Evolutionary conservation across 768 basidiomycete species (phyloP).

Genomic region (Leucocoprinus leucothites): DNA sequence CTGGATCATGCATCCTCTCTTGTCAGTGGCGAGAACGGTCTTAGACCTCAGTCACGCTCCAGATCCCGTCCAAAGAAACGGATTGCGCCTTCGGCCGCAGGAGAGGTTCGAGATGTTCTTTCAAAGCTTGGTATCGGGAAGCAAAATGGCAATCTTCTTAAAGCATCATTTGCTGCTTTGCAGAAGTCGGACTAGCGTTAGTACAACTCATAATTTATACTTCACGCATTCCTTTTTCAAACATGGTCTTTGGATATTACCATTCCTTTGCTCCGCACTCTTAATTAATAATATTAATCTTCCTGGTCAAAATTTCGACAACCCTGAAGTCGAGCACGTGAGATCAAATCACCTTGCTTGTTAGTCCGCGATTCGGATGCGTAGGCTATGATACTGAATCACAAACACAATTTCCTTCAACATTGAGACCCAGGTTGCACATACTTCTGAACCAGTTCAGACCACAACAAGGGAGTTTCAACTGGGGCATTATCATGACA

Average conservation of each 20-base stretch:
- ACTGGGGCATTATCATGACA: background rate
- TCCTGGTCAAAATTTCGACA: background rate
- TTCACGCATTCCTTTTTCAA: background rate
- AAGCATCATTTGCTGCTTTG: conserved; percentile 65
- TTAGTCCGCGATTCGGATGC: background rate
- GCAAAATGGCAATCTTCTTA: conserved; percentile 58
- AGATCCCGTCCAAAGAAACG: conserved; percentile 42
- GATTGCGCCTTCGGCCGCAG: conserved; percentile 46
- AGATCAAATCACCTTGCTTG: background rate
- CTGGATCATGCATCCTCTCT: conserved; percentile 64
- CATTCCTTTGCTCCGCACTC: background rate
- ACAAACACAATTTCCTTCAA: no score
- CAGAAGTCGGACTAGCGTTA: conserved; percentile 16
- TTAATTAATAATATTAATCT: background rate
- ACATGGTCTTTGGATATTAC: background rate
- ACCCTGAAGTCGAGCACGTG: conserved; percentile 2
- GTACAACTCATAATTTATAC: background rate
- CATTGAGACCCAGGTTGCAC: no score
- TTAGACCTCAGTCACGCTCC: conserved; percentile 49
- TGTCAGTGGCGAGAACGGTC: conserved; percentile 30
- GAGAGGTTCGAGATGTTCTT: conserved; percentile 78
- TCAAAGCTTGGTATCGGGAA: conserved; percentile 83
- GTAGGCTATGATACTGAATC: background rate
- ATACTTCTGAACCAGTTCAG: no score
- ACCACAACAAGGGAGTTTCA: no score